Evolutionary conservation across 208 protist genomes (phyloP), one percentile per base, ranked within the genome.

Genomic region (Balamuthia mandrillaris): DNA sequence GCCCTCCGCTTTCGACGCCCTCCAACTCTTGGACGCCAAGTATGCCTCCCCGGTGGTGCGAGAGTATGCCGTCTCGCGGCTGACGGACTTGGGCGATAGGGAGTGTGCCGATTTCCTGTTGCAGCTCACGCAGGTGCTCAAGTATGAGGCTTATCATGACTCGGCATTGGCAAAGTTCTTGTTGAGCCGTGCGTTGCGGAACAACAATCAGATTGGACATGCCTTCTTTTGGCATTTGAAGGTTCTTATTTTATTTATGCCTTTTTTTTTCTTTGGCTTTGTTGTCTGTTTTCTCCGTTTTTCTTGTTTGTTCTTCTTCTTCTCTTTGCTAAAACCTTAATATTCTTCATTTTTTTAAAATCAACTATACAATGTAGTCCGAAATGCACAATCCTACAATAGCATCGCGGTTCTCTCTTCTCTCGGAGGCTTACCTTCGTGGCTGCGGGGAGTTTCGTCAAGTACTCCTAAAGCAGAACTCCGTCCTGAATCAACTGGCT

Each of bases 101-200:
- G 72, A 91, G 37, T 39, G 94, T 1, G 66, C 81, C 0, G 65
- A 88, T 51, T 93, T 89, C 45, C 65, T 92, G 10, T 45, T 90
- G 35, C 91, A 94, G 87, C 85, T 94, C 9, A 2, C 33, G 12
- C 84, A 92, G 82, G 88, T 89, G 12, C 35, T 97, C 42, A 97
- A 97, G 70, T 96, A 94, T 51, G 95, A 97, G 81, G 42, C 86
- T 1, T 93, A 95, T 44, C 93, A 96, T 33, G 90, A 96, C 63
- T 90, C 63, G 2, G 51, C 87, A 3, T 78, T 97, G 1, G 84
- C 90, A 4, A 65, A 89, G 31, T 96, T 96, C 68, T 85, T 97
- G 7, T 45, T 97, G 1, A 27, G 58, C n/a, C 63, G 93, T 24
- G 95, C 94, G 0, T 75, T 96, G 21, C 7, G 33, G 7, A 93